Evolutionary conservation across 2,329 filamentous ascomycete genomes (phyloP).

Genomic region (Torrubiella hemipterigena): DNA sequence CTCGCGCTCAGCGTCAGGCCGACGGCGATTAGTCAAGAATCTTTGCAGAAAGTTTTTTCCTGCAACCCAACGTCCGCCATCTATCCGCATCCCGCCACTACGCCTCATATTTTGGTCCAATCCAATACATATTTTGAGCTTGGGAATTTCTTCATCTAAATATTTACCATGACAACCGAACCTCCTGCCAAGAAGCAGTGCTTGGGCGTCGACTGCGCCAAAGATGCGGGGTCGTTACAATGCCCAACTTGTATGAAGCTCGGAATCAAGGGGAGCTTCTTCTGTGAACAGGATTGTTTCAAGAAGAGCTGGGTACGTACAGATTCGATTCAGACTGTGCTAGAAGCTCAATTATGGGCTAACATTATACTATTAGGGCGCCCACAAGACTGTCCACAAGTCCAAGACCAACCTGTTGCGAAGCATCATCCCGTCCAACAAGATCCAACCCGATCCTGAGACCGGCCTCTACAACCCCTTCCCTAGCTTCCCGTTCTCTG

Average conservation of each 20-base stretch:
- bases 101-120: not conserved
- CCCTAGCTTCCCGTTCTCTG: slow-evolving; percentile 74
- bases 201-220: slow-evolving; percentile 70
- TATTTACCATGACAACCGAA: slow-evolving; percentile 32
- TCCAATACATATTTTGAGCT: not conserved
- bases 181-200: slow-evolving; percentile 55
- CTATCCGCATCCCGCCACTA: too few species aligned
- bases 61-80: too few species aligned
- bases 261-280: slow-evolving; percentile 79
- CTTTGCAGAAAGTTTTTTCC: too few species aligned
- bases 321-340: not conserved
- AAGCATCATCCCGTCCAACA: slow-evolving; percentile 63
- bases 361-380: slow-evolving; percentile 38
- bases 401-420: slow-evolving; percentile 63
- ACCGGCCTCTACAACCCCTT: slow-evolving; percentile 88
- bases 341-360: not conserved
- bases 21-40: too few species aligned
- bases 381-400: slow-evolving; percentile 66
- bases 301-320: slow-evolving; percentile 88
- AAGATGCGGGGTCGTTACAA: slow-evolving; percentile 75
- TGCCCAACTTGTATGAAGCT: slow-evolving; percentile 93
- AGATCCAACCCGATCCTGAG: slow-evolving; percentile 83
- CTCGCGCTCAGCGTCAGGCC: too few species aligned
- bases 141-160: not conserved
- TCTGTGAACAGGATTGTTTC: slow-evolving; percentile 98